Conservation (phyloP, 1,284 basidiomycete genomes). For the Tilletiopsis washingtonensis region DNA sequence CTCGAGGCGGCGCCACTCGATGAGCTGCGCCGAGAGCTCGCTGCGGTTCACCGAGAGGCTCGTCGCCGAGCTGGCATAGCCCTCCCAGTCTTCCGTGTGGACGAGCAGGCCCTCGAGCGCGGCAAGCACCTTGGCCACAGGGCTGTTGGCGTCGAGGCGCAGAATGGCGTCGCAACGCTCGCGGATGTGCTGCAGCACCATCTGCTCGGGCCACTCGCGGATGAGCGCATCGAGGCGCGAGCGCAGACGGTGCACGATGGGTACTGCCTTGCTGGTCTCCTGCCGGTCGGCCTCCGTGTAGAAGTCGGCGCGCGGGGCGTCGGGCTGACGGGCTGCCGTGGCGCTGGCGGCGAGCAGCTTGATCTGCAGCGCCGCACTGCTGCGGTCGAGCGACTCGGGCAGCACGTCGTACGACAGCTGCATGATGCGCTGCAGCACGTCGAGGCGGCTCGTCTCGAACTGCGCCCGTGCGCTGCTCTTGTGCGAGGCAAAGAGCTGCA, state of each 20-base stretch:
- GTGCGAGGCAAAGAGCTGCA: constrained; percentile 14
- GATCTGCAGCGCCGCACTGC: constrained; percentile 31
- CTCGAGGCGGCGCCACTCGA: constrained; percentile 85
- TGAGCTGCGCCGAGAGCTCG: constrained; percentile 64
- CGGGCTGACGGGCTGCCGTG: background rate
- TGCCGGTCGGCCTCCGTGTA: constrained; percentile 33
- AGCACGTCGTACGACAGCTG: constrained; percentile 9
- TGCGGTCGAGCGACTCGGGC: constrained; percentile 21
- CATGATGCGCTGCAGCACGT: constrained; percentile 3
- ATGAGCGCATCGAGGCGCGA: constrained; percentile 52
- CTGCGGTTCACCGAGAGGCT: constrained; percentile 65
- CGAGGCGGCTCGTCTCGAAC: constrained; percentile 1
- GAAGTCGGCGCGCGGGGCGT: constrained; percentile 21
- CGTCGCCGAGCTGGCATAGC: constrained; percentile 80
- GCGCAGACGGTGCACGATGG: constrained; percentile 25
- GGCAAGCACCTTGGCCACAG: constrained; percentile 75
- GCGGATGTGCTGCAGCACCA: constrained; percentile 79
- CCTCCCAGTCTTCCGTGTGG: constrained; percentile 94
- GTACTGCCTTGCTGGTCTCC: constrained; percentile 23
- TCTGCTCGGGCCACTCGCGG: constrained; percentile 89
- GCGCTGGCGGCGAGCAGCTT: constrained; percentile 3
- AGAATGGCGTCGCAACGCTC: constrained; percentile 68
- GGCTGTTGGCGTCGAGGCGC: constrained; percentile 59
- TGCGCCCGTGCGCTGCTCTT: background rate
- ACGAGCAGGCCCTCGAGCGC: constrained; percentile 76